These are phyloP conservation scores for Erodium texanum DNA, from an alignment of 441 rosid genomes.

Conservation along the genomic window DNA sequence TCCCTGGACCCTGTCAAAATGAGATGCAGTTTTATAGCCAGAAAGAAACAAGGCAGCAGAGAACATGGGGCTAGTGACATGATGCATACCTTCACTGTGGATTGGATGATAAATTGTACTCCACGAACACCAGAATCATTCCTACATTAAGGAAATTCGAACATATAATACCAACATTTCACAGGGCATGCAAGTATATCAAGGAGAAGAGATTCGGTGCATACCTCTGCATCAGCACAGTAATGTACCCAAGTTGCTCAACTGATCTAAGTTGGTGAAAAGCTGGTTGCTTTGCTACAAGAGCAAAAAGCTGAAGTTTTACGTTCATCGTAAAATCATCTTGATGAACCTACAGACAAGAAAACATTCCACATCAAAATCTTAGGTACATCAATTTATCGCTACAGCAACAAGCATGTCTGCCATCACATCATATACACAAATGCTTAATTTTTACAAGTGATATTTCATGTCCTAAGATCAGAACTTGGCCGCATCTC, in stretches of 20 bases:
- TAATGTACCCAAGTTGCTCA: conserved; percentile 88
- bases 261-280: conserved; percentile 90
- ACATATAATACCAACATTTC: conserved; percentile 5
- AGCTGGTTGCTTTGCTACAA: conserved; percentile 70
- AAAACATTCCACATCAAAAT: conserved; percentile 10
- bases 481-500: too few relatives aligned
- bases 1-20: conserved; percentile 57
- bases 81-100: conserved; percentile 59
- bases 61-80: conserved; percentile 6
- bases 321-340: conserved; percentile 68
- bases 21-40: background rate
- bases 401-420: background rate
- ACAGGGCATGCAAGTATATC: conserved; percentile 5
- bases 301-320: conserved; percentile 67
- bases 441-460: background rate
- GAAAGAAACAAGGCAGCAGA: background rate
- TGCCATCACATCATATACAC: background rate
- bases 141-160: conserved; percentile 26
- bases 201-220: background rate
- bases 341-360: conserved; percentile 38
- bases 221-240: conserved; percentile 61
- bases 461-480: background rate
- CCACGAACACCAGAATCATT: conserved; percentile 59
- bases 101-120: conserved; percentile 65
- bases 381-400: background rate